Base-by-base conservation (phyloP, 1,284 basidiomycete genomes). In the Bjerkandera adusta region DNA sequence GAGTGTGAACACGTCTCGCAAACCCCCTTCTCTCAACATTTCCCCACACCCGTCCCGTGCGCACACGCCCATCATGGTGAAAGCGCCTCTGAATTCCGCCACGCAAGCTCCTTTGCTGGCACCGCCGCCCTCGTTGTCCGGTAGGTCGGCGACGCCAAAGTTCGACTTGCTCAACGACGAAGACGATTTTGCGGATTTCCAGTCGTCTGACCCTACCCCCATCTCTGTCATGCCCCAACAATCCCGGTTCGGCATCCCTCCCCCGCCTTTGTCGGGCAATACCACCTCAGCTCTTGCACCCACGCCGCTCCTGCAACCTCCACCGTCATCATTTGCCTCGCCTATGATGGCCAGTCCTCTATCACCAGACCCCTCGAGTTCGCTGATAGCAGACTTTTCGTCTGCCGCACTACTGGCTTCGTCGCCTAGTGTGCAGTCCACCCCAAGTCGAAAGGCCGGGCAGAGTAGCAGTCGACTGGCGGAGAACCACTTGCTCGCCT, bases 161-260 rank as follows among this genome's bases (percentile, higher is more conserved):
- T 6, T 32, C 5, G 38, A 24, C n/a, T 10, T 55, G 2, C 15
- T 49, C 27, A 54, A 56, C 44, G 60, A 59, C 32, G 57, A 58
- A 37, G 60, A 61, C 29, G 60, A 60, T 33, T 62, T 62, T 40
- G 50, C 53, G 7, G 58, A 59, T 38, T 60, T 60, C 45, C 55
- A 56, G 13, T 54, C 51, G 4, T 46, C 53, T 38, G 18, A 35
- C n/a, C 42, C 38, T n/a, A 36, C 24, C 27, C 20, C 38, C 47
- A 12, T 40, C 40, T 44, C 45, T 29, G n/a, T 30, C 34, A 7
- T 5, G n/a, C 4, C 12, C 10, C 35, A 39, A 29, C 26, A 27
- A 12, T 36, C 46, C n/a, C 5, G 38, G 6, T 48, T 45, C 35
- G 12, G 30, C 15, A 11, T 47, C n/a, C 38, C 48, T 13, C 43